A percentile compares a stretch with the other conserved stretches of the same genome.
Evolutionary conservation across 73 alveolate genomes (phyloP).

Genomic region (Tetrahymena borealis): DNA sequence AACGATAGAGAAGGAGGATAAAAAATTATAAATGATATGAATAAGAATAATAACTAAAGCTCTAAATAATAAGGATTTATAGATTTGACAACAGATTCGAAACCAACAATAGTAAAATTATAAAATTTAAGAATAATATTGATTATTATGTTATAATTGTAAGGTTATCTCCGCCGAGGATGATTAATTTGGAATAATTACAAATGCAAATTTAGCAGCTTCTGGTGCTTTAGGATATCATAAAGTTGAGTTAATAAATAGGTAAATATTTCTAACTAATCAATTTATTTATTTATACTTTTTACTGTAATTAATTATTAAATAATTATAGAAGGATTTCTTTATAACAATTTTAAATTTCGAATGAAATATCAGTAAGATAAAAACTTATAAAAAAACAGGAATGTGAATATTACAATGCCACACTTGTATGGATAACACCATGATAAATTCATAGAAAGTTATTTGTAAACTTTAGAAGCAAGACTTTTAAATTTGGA

Average conservation of each 20-base stretch:
- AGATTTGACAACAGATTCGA: background rate
- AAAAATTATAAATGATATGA: background rate
- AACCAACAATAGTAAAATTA: background rate
- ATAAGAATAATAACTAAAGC: background rate
- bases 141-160: background rate
- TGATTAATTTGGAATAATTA: conserved; percentile 17
- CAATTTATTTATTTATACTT: too few species aligned
- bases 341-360: too few species aligned
- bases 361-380: too few species aligned
- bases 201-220: conserved; percentile 9
- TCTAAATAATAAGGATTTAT: background rate
- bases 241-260: conserved; percentile 21
- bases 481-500: conserved; percentile 28
- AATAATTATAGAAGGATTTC: too few species aligned
- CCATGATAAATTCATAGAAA: conserved; percentile 26
- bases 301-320: too few species aligned
- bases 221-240: conserved; percentile 22
- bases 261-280: background rate
- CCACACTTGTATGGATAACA: conserved; percentile 29
- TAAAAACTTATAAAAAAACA: too few species aligned
- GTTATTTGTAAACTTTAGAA: conserved; percentile 11
- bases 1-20: conserved; percentile 28
- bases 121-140: background rate
- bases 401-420: conserved; percentile 22
- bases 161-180: conserved; percentile 12